Base-by-base conservation (phyloP, 257 asterid genomes). In the Eucommia ulmoides region DNA sequence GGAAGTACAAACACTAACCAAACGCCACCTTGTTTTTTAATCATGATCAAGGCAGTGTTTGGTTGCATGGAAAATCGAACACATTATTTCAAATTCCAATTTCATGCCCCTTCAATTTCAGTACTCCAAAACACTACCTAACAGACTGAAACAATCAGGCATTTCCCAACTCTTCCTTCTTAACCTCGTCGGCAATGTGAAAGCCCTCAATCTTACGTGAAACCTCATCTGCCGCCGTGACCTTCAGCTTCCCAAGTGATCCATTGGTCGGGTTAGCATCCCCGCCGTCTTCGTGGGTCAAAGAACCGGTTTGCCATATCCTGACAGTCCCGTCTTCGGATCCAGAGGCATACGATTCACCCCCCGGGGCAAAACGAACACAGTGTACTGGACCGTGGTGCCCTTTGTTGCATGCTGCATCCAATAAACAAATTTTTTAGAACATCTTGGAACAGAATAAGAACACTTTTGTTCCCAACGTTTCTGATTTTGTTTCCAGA, bases 371-470 rank as follows among this genome's bases (percentile, higher is more conserved):
- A 49, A 69, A 69, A 1, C 71, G 67, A 24, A 64, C 68, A 18
- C 75, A 64, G 54, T 64, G 75, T 17, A 64, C 75, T 1, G 74
- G 74, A 59, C 74, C 74, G 38, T 68, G 74, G 56, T 64, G 75
- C n/a, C 71, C 74, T 65, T 69, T 69, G 75, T 69, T 64, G 22
- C 71, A 64, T 1, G 62, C 75, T 69, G 65, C 65, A 55, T 33
- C n/a, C 16, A 15, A 33, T 20, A n/a, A n/a, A n/a, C n/a, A n/a
- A n/a, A n/a, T n/a, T n/a, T n/a, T n/a, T n/a, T n/a, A n/a, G n/a
- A n/a, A n/a, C n/a, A n/a, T n/a, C n/a, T n/a, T n/a, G n/a, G n/a
- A n/a, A n/a, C n/a, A n/a, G n/a, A n/a, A n/a, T n/a, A n/a, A n/a
- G n/a, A n/a, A n/a, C n/a, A n/a, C n/a, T n/a, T n/a, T n/a, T n/a